Conservation (phyloP, 2,329 filamentous ascomycete species). For the Ophiostoma tasmaniense region DNA sequence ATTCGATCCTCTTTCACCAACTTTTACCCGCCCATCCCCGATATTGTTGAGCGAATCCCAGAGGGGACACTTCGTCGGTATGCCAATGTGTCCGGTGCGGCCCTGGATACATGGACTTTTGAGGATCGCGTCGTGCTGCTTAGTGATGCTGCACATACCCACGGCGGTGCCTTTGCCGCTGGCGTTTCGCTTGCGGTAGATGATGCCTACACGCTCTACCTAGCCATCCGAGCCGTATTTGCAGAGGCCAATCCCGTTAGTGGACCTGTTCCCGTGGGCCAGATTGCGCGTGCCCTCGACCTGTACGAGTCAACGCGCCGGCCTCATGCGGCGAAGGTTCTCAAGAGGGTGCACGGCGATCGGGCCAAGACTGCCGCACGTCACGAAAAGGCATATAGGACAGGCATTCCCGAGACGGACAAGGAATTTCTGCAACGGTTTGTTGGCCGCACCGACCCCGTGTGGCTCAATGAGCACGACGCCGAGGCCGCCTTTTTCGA, state of each 20-base stretch:
- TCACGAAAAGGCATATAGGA: background rate
- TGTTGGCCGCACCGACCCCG: background rate
- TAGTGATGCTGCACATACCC: background rate
- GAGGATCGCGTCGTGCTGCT: background rate
- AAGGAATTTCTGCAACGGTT: background rate
- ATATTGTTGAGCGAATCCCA: background rate
- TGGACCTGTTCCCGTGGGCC: background rate
- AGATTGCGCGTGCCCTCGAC: background rate
- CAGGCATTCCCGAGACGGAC: background rate
- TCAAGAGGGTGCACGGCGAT: constrained; percentile 4
- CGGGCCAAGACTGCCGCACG: background rate
- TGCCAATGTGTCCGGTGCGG: background rate
- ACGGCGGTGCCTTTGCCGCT: background rate
- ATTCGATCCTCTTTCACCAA: background rate
- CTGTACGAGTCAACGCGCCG: background rate
- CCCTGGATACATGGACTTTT: background rate
- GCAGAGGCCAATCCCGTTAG: background rate
- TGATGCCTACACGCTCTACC: background rate
- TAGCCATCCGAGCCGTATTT: background rate
- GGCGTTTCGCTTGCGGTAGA: constrained; percentile 16
- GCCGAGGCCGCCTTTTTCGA: background rate
- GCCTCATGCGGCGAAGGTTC: background rate
- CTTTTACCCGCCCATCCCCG: background rate
- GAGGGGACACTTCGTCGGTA: background rate
- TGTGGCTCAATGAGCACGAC: constrained; percentile 4